Conservation (phyloP, 2,329 filamentous ascomycete genomes). For the Apiospora phragmitis region DNA sequence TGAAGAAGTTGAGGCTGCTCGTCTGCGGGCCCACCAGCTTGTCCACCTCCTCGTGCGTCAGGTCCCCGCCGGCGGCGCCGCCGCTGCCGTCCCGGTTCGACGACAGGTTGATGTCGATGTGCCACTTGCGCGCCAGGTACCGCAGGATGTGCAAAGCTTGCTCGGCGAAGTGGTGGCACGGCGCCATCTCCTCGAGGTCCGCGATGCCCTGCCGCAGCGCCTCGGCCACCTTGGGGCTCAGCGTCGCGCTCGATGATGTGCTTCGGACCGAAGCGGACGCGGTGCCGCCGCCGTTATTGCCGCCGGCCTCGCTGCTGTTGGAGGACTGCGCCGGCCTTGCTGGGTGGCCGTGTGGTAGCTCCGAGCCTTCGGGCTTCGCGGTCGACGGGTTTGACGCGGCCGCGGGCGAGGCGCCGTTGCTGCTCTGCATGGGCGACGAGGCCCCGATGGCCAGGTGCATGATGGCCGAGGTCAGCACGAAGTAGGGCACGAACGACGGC, state of each 20-base stretch:
- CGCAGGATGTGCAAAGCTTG: conserved; percentile 61
- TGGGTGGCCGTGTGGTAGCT: conserved; percentile 8
- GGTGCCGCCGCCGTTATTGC: not conserved
- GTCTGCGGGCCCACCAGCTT: conserved; percentile 47
- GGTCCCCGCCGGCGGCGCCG: no score
- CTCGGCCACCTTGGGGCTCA: conserved; percentile 42
- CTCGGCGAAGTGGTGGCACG: conserved; percentile 61
- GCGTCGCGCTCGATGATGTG: conserved; percentile 24
- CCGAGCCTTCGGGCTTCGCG: conserved; percentile 19
- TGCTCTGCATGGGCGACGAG: conserved; percentile 24
- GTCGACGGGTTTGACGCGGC: conserved; percentile 24
- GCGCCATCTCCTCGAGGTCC: conserved; percentile 61
- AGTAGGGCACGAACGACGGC: conserved; percentile 62
- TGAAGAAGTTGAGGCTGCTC: conserved; percentile 58
- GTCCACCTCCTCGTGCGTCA: conserved; percentile 37
- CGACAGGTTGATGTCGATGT: conserved; percentile 51
- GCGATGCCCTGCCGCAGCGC: conserved; percentile 55
- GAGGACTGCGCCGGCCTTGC: not conserved
- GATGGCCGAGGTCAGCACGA: conserved; percentile 61
- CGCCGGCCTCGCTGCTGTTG: not conserved
- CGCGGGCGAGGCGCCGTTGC: conserved; percentile 21
- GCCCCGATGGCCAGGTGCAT: conserved; percentile 59
- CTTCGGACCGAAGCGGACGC: conserved; percentile 20
- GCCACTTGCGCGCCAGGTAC: conserved; percentile 60
- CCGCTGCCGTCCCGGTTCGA: conserved; percentile 28